These are phyloP conservation scores for Emergomyces africanus DNA, from an alignment of 2,329 filamentous ascomycete species.

Conservation along the genomic window DNA sequence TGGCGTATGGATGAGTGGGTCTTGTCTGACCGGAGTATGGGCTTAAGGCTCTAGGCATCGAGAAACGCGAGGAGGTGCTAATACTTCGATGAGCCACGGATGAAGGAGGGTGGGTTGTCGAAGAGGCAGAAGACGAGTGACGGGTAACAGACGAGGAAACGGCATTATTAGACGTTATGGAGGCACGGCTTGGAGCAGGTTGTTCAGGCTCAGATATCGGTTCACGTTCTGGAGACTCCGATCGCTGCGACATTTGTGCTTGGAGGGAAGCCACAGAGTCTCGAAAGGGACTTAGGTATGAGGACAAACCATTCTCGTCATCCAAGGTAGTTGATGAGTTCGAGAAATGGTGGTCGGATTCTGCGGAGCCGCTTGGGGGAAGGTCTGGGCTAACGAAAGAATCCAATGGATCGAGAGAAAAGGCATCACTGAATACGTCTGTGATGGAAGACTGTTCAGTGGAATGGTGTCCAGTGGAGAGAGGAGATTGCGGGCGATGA, in stretches of 20 bases:
- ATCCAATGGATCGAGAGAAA: conserved; percentile 32
- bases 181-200: conserved; percentile 3
- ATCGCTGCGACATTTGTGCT: conserved; percentile 1
- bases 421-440: conserved; percentile 38
- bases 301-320: not conserved
- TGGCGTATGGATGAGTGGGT: conserved; percentile 71
- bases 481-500: conserved; percentile 13
- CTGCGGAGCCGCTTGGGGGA: conserved; percentile 16
- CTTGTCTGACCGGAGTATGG: conserved; percentile 58
- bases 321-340: not conserved
- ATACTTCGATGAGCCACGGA: conserved; percentile 28
- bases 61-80: conserved; percentile 34
- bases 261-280: not conserved
- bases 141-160: conserved; percentile 8
- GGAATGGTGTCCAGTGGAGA: not conserved
- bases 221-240: conserved; percentile 5
- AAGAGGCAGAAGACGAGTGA: conserved; percentile 11
- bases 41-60: conserved; percentile 40
- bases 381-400: not conserved
- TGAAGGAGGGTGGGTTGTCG: conserved; percentile 10
- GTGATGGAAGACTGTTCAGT: conserved; percentile 20
- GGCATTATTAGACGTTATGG: not conserved
- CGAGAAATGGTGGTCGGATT: conserved; percentile 21
- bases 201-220: conserved; percentile 7
- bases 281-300: conserved; percentile 3